Base-by-base conservation (phyloP, 2,329 filamentous ascomycete genomes). In the Plectosphaerella cucumerina region DNA sequence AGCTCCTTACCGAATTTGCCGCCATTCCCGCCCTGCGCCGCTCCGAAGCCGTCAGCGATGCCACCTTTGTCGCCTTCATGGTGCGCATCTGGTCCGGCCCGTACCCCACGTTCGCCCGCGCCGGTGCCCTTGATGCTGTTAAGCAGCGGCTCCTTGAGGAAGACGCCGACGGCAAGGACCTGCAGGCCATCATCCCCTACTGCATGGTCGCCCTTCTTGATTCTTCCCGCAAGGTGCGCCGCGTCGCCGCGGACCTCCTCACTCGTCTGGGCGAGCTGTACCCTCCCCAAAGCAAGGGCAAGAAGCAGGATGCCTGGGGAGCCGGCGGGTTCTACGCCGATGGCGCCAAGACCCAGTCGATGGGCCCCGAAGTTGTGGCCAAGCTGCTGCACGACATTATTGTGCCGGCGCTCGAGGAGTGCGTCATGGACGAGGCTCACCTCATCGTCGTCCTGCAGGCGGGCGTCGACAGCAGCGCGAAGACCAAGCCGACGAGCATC, bases 181-280 rank as follows among this genome's bases (percentile, higher is more conserved):
- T 92, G 46, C 93, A 97, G 64, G 81, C 83, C 11, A 66, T 97
- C 17, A 64, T 96, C n/a, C 93, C 93, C 3, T 97, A 96, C 68
- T 74, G 86, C 31, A 71, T 97, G 44, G 75, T 80, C 35, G 88
- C 87, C 20, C 78, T 97, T 17, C 77, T 82, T 21, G 93, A 97
- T 65, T 71, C 84, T 5, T 89, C 89, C 1, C 84, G 86, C 55
- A 83, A 84, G 55, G 86, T 96, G 41, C 86, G 92, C 43, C 83
- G 85, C 55, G 84, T 89, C 47, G 88, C 91, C 18, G 84, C 86
- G 20, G 80, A 86, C 48, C 75, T 92, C 31, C 65, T 90, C 31
- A 70, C 80, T 22, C 73, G 80, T 3, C 61, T 92, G 12, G 74
- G 77, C 12, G 66, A 67, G 9, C 63, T 76, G 4, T 82, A 82